Percentiles rank a stretch among this genome's conserved stretches.
phyloP scores from a whole-genome alignment of 352 stramenopile genomes.

The Phytophthora tubulina region DNA sequence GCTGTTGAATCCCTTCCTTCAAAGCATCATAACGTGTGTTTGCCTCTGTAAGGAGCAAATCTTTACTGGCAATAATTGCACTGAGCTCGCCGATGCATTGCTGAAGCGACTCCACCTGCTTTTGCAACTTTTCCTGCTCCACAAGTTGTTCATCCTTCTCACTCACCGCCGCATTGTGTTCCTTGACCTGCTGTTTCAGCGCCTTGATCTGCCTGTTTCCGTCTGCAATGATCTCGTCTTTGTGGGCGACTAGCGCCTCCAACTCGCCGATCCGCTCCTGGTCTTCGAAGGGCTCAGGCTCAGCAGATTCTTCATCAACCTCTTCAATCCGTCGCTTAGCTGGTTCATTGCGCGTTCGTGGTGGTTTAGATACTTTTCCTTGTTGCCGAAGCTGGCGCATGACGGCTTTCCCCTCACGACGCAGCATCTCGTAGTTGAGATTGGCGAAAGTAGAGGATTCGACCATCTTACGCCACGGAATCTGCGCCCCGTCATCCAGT shows the following conservation, averaged over 20 bases:
- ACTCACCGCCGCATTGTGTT: not conserved
- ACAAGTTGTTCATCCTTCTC: constrained; percentile 10
- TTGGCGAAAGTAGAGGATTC: constrained; percentile 20
- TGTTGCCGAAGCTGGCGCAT: constrained; percentile 20
- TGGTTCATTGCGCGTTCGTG: not conserved
- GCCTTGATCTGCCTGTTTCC: constrained; percentile 21
- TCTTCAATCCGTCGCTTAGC: constrained; percentile 4
- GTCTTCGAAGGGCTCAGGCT: constrained; percentile 13
- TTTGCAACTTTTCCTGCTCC: constrained; percentile 12
- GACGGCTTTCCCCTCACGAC: constrained; percentile 25
- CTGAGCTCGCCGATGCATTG: constrained; percentile 31
- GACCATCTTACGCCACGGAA: constrained; percentile 29
- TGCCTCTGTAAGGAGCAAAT: constrained; percentile 16
- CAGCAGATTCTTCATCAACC: constrained; percentile 1
- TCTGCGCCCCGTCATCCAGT: constrained; percentile 6
- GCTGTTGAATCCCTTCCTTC: constrained; percentile 14
- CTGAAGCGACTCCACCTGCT: constrained; percentile 21
- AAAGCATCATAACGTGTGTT: constrained; percentile 16
- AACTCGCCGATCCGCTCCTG: constrained; percentile 2
- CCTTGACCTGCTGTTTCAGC: constrained; percentile 17
- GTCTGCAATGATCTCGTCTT: constrained; percentile 15
- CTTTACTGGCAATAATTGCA: constrained; percentile 30
- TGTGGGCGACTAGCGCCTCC: constrained; percentile 7
- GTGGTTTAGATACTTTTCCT: not conserved
- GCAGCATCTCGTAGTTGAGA: constrained; percentile 24